Base-by-base conservation (phyloP, 2,329 filamentous ascomycete species). In the Cercospora sp. region DNA sequence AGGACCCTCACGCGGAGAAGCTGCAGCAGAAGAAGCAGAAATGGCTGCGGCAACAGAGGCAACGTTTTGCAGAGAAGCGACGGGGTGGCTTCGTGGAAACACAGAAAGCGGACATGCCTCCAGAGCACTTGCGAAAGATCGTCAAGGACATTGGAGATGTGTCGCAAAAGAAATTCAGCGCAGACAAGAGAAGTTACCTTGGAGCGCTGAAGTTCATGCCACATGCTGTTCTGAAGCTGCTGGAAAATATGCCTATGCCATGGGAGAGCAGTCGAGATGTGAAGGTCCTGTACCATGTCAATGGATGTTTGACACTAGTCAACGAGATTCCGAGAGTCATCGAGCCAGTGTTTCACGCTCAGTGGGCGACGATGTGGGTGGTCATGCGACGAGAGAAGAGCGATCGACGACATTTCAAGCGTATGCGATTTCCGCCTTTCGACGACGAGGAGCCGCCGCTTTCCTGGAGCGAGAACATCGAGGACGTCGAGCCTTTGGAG, bases 161-260 rank as follows among this genome's bases (percentile, higher is more conserved):
- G 61, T 98, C 94, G 64, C 96, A 99, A 81, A 98, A 97, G 84
- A 98, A 97, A 81, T 99, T 97, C 84, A 97, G 93, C 73, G 97
- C 91, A 77, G 95, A 99, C 83, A 99, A 99, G 86, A 89, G 95
- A 74, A 97, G 94, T 81, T 99, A 99, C 80, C 86, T 99, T 59
- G 96, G 96, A 70, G 95, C 96, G 36, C 83, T 99, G 71, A 99
- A 99, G 82, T 99, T 97, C 83, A 99, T 99, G 95, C 95, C 95
- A 1, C 95, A 99, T 79, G 95, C 95, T 5, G 95, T 99, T 10
- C 83, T 99, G 82, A 99, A 99, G 84, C 86, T 99, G 26, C 81
- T 99, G 66, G 95, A 99, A 83, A 99, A 99, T 76, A 99, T 99
- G 95, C 95, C 95, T 3, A 99, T 99, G 95, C 95, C 95, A 0